A percentile compares a stretch with the other conserved stretches of the same genome.
Conservation (phyloP, 306 rosid species). For the Vicia villosa region DNA sequence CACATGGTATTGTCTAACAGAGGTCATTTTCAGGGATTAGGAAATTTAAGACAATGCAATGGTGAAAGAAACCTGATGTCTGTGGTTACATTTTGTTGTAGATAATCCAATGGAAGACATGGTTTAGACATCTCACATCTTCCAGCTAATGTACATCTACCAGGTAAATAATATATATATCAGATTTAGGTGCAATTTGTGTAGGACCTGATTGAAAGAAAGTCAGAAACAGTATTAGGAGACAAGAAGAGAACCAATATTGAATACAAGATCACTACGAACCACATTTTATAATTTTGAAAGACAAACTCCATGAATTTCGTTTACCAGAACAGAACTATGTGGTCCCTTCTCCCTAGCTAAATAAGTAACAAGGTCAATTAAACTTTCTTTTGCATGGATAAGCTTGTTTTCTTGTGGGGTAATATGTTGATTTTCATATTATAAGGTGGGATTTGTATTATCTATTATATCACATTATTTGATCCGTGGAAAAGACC, state of each 20-base stretch:
- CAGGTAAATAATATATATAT: not conserved
- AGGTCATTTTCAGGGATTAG: no score
- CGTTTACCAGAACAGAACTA: not conserved
- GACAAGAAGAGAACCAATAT: not conserved
- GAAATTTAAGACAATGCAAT: not conserved
- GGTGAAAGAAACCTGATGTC: not conserved
- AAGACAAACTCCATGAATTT: not conserved
- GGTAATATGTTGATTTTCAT: not conserved
- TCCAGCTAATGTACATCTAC: not conserved
- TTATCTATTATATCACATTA: not conserved
- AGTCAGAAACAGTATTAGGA: not conserved
- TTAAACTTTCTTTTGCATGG: not conserved
- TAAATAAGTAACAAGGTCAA: not conserved
- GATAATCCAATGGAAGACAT: no score
- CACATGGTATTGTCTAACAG: no score
- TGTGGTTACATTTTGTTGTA: not conserved
- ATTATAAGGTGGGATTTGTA: not conserved
- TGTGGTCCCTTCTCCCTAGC: not conserved
- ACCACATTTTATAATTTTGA: constrained; percentile 19
- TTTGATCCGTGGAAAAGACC: not conserved
- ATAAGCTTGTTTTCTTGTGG: not conserved
- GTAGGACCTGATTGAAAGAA: not conserved
- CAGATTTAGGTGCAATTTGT: not conserved
- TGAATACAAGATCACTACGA: constrained; percentile 1
- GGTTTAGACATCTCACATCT: constrained; percentile 31